These are phyloP conservation scores for Aspergillus latus DNA, from an alignment of 2,329 filamentous ascomycete species.

Conservation along the genomic window DNA sequence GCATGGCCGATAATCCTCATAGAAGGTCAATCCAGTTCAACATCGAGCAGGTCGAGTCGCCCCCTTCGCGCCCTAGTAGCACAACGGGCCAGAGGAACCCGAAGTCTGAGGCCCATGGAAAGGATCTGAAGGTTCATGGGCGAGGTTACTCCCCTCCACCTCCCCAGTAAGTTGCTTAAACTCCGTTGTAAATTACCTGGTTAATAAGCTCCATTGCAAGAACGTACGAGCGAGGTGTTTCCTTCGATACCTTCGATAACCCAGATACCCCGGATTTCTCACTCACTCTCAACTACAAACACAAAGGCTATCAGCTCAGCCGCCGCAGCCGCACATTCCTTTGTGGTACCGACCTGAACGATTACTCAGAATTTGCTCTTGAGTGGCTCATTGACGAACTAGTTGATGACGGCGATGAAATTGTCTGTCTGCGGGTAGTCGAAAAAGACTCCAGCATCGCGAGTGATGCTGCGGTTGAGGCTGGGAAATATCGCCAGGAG, in stretches of 20 bases:
- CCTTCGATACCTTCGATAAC: conserved; percentile 72
- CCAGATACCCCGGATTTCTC: conserved; percentile 69
- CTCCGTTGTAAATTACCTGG: background rate
- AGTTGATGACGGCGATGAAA: conserved; percentile 89
- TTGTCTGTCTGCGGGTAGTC: conserved; percentile 84
- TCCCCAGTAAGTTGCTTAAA: conserved; percentile 35
- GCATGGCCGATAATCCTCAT: conserved; percentile 28
- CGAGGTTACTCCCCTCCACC: conserved; percentile 42
- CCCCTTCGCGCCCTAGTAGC: conserved; percentile 30
- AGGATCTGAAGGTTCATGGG: conserved; percentile 25
- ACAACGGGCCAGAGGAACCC: conserved; percentile 28
- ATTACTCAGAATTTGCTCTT: conserved; percentile 87
- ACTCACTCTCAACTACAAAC: conserved; percentile 79
- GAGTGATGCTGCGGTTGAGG: conserved; percentile 60
- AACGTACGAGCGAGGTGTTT: conserved; percentile 66
- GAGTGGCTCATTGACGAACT: conserved; percentile 91
- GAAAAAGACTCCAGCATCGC: conserved; percentile 76
- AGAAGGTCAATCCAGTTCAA: conserved; percentile 43
- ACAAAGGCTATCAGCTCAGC: conserved; percentile 79
- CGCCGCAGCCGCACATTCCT: conserved; percentile 84
- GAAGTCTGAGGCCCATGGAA: conserved; percentile 26
- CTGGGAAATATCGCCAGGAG: conserved; percentile 71
- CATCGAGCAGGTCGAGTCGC: conserved; percentile 29
- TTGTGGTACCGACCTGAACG: conserved; percentile 85
- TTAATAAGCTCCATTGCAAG: conserved; percentile 34